These are phyloP conservation scores for Isoetes taiwanensis DNA, from an alignment of 75 land plant species.

Conservation along the genomic window DNA sequence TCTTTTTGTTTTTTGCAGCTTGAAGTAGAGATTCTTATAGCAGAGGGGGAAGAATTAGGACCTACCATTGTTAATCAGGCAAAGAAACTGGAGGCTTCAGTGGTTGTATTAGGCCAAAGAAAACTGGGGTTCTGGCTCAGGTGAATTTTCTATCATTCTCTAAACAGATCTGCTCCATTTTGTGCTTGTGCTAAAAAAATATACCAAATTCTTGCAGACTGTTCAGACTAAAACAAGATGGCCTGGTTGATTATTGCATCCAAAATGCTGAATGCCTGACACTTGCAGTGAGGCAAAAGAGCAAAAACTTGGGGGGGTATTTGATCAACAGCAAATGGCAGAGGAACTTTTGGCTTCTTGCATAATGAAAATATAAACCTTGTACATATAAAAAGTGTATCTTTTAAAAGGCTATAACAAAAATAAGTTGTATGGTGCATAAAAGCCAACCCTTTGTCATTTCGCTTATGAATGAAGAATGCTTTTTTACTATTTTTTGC, in stretches of 20 bases:
- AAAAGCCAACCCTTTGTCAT: too few relatives aligned
- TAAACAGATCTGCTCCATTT: too few relatives aligned
- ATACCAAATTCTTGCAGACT: not conserved
- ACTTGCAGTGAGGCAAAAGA: slow-evolving; percentile 51
- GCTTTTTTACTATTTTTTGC: too few relatives aligned
- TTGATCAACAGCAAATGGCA: slow-evolving; percentile 64
- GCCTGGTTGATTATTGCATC: slow-evolving; percentile 53
- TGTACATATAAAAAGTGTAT: too few relatives aligned
- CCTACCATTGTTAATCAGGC: slow-evolving; percentile 54
- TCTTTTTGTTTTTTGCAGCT: slow-evolving; percentile 24
- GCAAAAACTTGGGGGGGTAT: slow-evolving; percentile 45
- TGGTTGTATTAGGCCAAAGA: slow-evolving; percentile 51
- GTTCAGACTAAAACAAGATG: too few relatives aligned
- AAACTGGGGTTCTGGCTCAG: slow-evolving; percentile 35
- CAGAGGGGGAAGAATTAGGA: slow-evolving; percentile 49
- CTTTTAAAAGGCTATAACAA: too few relatives aligned
- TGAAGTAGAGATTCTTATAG: slow-evolving; percentile 47
- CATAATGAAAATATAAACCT: slow-evolving; percentile 18
- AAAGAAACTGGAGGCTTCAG: slow-evolving; percentile 55
- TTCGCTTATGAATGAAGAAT: too few relatives aligned
- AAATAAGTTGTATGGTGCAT: too few relatives aligned
- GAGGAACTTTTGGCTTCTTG: slow-evolving; percentile 75
- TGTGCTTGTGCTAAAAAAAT: not conserved
- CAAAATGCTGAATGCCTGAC: slow-evolving; percentile 53
- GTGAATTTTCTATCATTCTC: too few relatives aligned